Conservation (phyloP, 768 basidiomycete genomes). For the Lactarius akahatsu region DNA sequence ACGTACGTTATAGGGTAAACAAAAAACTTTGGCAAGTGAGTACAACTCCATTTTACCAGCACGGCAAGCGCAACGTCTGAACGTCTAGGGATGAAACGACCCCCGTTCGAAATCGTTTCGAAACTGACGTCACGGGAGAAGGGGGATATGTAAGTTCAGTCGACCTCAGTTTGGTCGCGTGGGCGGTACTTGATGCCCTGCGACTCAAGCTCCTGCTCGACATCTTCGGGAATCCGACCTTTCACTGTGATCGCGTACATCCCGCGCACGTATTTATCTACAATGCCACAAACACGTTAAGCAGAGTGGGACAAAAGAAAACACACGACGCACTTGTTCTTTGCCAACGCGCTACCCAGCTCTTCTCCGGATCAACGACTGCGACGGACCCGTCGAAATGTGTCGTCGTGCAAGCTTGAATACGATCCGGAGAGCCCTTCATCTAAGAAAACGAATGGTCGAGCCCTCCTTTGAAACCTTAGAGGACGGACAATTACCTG, state of each 20-base stretch:
- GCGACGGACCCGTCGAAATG: slow-evolving; percentile 93
- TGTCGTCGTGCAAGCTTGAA: slow-evolving; percentile 83
- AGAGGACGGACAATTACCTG: slow-evolving; percentile 50
- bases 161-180: slow-evolving; percentile 75
- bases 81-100: background rate
- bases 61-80: background rate
- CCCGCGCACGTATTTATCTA: slow-evolving; percentile 88
- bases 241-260: slow-evolving; percentile 92
- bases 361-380: slow-evolving; percentile 78
- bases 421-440: slow-evolving; percentile 82
- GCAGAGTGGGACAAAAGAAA: background rate
- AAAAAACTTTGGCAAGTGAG: background rate
- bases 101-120: background rate
- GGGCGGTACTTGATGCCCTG: slow-evolving; percentile 84
- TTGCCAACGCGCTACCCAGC: slow-evolving; percentile 98
- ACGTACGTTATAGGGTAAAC: slow-evolving; percentile 6
- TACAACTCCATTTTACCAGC: background rate
- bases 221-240: slow-evolving; percentile 81
- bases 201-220: slow-evolving; percentile 75
- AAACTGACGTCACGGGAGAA: background rate
- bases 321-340: slow-evolving; percentile 65
- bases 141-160: slow-evolving; percentile 37
- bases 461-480: background rate
- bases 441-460: slow-evolving; percentile 51
- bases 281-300: background rate